A percentile compares a stretch with the other conserved stretches of the same genome.
Evolutionary conservation across 805 yeast species (phyloP).

Genomic region (Starmerella vitae): DNA sequence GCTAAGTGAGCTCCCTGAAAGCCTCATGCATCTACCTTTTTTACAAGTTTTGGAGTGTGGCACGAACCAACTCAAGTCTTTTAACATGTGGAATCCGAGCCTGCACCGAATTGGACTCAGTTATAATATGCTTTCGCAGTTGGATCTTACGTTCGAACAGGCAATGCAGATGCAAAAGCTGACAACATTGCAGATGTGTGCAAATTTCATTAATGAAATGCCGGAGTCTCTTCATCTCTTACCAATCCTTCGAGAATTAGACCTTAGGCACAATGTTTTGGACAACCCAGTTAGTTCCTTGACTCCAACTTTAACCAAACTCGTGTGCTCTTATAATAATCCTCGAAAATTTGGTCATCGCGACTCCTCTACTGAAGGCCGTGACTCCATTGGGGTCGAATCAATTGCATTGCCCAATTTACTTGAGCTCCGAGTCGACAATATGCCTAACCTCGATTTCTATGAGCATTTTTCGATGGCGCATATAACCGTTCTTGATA

Average conservation of each 20-base stretch:
- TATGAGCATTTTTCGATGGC: constrained; percentile 3
- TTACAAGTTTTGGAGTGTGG: constrained; percentile 15
- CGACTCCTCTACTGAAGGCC: background rate
- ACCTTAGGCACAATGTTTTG: constrained; percentile 46
- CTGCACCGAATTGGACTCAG: constrained; percentile 57
- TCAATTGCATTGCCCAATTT: constrained; percentile 1
- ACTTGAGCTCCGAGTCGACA: constrained; percentile 5
- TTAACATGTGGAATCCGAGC: constrained; percentile 37
- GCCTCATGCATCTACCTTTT: constrained; percentile 10
- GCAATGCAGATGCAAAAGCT: constrained; percentile 50
- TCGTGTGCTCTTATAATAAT: constrained; percentile 22
- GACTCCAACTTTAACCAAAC: constrained; percentile 18
- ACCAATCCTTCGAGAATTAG: constrained; percentile 52
- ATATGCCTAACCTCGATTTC: constrained; percentile 4
- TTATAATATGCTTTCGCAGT: constrained; percentile 46
- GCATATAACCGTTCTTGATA: constrained; percentile 38
- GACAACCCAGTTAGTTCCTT: constrained; percentile 30
- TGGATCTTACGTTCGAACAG: constrained; percentile 23
- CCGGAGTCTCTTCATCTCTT: constrained; percentile 52
- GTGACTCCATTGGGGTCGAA: background rate
- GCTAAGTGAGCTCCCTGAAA: constrained; percentile 39
- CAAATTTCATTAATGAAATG: constrained; percentile 50
- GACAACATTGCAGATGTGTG: constrained; percentile 62
- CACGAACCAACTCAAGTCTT: constrained; percentile 34
- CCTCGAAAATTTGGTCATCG: constrained; percentile 5